Evolutionary conservation across 495 filamentous ascomycete species (phyloP).

Genomic region (Eremomyces bilateralis): DNA sequence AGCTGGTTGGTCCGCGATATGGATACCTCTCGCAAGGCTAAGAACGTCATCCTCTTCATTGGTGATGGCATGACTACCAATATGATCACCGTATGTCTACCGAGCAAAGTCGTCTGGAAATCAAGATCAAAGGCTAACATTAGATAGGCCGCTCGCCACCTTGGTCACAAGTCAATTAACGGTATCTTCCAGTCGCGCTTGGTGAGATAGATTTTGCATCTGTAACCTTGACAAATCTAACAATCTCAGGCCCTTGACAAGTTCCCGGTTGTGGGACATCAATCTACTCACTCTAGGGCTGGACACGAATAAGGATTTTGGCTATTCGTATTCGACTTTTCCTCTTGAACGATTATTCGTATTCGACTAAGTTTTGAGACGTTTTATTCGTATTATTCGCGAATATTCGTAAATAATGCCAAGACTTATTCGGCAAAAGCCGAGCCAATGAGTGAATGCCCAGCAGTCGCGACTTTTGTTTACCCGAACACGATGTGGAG

Average conservation of each 20-base stretch:
- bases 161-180: conserved; percentile 53
- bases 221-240: not conserved
- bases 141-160: conserved; percentile 36
- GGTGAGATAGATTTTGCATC: conserved; percentile 5
- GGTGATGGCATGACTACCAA: conserved; percentile 67
- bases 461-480: too few species aligned
- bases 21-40: conserved; percentile 38
- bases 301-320: too few species aligned
- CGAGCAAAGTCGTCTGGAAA: not conserved
- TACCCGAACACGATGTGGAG: too few species aligned
- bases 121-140: not conserved
- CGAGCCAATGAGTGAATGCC: too few species aligned
- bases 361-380: too few species aligned
- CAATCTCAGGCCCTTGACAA: conserved; percentile 31
- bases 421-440: too few species aligned
- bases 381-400: too few species aligned
- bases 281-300: too few species aligned
- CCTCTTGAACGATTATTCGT: too few species aligned
- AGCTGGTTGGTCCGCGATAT: conserved; percentile 54
- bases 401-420: too few species aligned
- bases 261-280: conserved; percentile 40
- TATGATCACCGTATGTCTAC: conserved; percentile 30
- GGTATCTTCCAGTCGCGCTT: conserved; percentile 48
- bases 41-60: conserved; percentile 61
- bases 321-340: too few species aligned